Evolutionary conservation across 805 yeast genomes (phyloP).

Genomic region (Myxozyma mucilagina): DNA sequence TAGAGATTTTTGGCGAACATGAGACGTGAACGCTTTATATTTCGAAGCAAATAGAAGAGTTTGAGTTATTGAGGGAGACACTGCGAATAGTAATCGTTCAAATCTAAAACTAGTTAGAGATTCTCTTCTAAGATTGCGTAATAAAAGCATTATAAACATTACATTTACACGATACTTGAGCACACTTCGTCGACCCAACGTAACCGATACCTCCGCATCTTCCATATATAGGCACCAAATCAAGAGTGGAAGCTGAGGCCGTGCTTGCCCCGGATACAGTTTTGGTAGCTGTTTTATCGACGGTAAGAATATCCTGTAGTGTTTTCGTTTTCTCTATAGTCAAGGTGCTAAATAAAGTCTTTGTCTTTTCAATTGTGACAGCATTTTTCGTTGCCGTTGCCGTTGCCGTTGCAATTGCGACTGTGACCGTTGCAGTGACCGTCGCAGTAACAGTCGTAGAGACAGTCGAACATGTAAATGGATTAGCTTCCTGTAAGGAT

Average conservation of each 20-base stretch:
- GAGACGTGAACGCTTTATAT: too few relatives aligned
- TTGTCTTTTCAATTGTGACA: neutral
- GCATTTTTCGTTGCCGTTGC: neutral
- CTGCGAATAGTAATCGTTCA: conserved; percentile 14
- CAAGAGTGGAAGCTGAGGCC: neutral
- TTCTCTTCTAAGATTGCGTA: neutral
- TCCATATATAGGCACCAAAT: neutral
- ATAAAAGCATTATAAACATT: neutral
- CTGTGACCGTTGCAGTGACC: neutral
- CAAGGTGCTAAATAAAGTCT: neutral
- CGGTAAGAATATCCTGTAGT: neutral
- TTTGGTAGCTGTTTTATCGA: neutral
- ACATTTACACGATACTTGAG: neutral
- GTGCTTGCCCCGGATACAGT: neutral
- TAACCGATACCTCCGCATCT: conserved; percentile 11
- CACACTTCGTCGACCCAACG: conserved; percentile 1
- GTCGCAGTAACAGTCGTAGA: neutral
- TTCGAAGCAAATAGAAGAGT: too few relatives aligned
- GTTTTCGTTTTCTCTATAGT: too few relatives aligned
- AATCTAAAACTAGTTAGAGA: neutral
- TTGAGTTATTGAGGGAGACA: neutral
- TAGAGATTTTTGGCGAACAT: too few relatives aligned
- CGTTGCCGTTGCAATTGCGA: neutral
- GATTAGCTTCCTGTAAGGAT: too few relatives aligned
- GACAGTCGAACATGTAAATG: neutral